Conservation (phyloP, 176 grass and related monocot species). For the Leersia perrieri region DNA sequence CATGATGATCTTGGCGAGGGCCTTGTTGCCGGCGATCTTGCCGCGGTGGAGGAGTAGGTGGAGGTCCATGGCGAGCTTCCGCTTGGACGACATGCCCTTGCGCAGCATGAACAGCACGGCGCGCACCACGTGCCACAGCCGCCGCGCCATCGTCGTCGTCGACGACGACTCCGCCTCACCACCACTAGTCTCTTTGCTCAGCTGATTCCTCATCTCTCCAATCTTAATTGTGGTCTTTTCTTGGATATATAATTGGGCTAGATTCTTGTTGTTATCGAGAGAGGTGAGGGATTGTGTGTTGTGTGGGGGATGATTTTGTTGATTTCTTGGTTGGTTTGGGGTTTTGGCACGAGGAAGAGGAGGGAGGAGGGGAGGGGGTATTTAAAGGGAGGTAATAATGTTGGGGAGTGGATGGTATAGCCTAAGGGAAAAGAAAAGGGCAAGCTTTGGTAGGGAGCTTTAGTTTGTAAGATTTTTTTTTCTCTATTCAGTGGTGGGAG, state of each 20-base stretch:
- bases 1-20: constrained; percentile 60
- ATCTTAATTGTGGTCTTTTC: no score
- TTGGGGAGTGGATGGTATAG: background rate
- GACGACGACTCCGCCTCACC: constrained; percentile 38
- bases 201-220: background rate
- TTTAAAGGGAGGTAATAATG: constrained; percentile 50
- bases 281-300: background rate
- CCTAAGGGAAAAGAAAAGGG: background rate
- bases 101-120: constrained; percentile 76
- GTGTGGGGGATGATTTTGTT: constrained; percentile 7
- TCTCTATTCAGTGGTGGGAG: constrained; percentile 27
- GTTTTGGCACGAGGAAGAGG: constrained; percentile 20
- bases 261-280: no score
- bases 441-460: background rate
- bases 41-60: constrained; percentile 71
- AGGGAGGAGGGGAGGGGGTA: constrained; percentile 29
- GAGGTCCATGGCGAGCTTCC: constrained; percentile 78
- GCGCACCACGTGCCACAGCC: constrained; percentile 68
- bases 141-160: constrained; percentile 44
- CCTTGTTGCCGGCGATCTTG: constrained; percentile 90
- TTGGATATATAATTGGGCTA: background rate
- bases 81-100: constrained; percentile 70
- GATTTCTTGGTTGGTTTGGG: constrained; percentile 15
- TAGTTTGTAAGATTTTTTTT: background rate
- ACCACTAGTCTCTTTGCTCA: background rate